These are phyloP conservation scores for Pichia rugopelliculosa DNA, from an alignment of 805 yeast genomes.

Conservation along the genomic window DNA sequence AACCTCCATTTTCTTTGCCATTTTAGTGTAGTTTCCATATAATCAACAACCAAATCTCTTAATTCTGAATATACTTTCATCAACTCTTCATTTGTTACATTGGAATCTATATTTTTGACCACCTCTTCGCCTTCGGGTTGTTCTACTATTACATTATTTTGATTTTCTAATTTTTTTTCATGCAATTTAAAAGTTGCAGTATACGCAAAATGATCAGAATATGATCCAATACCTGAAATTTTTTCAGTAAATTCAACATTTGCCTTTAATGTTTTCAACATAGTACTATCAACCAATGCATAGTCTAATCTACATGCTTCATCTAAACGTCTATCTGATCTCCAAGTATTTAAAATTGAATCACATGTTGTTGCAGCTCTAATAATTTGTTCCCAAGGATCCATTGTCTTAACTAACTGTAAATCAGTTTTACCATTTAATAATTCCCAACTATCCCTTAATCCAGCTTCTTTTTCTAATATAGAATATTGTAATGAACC, in stretches of 20 bases:
- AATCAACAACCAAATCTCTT: slow-evolving; percentile 37
- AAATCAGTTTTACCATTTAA: slow-evolving; percentile 43
- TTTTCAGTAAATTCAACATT: slow-evolving; percentile 67
- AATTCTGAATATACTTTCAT: slow-evolving; percentile 43
- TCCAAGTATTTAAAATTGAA: slow-evolving; percentile 81
- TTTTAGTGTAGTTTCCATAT: slow-evolving; percentile 41
- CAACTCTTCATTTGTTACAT: slow-evolving; percentile 5
- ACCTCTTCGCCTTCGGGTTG: neutral
- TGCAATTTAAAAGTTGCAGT: slow-evolving; percentile 32
- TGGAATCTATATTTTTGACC: neutral
- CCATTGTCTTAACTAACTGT: slow-evolving; percentile 36
- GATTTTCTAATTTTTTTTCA: neutral
- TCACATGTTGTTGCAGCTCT: slow-evolving; percentile 88
- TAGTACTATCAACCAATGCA: slow-evolving; percentile 61
- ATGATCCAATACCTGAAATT: slow-evolving; percentile 63
- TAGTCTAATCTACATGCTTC: slow-evolving; percentile 90
- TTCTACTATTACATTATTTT: neutral
- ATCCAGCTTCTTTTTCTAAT: slow-evolving; percentile 58
- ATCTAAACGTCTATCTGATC: slow-evolving; percentile 42
- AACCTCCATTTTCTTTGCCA: slow-evolving; percentile 62
- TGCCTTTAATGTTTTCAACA: slow-evolving; percentile 51
- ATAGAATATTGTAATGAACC: slow-evolving; percentile 76
- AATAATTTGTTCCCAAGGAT: slow-evolving; percentile 55
- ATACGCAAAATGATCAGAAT: slow-evolving; percentile 91
- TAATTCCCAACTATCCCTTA: slow-evolving; percentile 78